A percentile compares a stretch with the other conserved stretches of the same genome.
These are phyloP conservation scores for Eustoma russellianum DNA, from an alignment of 257 asterid genomes.

Conservation along the genomic window DNA sequence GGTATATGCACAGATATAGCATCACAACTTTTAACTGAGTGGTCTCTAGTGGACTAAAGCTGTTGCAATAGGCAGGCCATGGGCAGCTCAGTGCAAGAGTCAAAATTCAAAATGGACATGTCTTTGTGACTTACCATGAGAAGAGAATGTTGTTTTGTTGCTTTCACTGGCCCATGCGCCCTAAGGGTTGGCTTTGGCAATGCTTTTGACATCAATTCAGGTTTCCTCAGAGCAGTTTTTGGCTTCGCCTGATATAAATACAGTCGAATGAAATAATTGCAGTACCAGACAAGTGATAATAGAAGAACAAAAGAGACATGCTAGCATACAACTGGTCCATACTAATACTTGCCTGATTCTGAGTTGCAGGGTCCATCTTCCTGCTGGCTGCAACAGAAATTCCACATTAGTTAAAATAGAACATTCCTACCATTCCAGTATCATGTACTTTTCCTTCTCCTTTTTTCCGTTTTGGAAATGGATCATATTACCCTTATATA, in stretches of 20 bases:
- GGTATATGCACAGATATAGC: no score
- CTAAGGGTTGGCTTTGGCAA: constrained; percentile 47
- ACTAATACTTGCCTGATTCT: constrained; percentile 35
- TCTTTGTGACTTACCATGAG: constrained; percentile 37
- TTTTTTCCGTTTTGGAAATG: no score
- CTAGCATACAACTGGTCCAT: background rate
- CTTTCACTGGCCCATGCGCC: constrained; percentile 38
- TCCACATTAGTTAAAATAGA: background rate
- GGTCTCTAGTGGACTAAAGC: no score
- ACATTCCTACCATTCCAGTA: no score
- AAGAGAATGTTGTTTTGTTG: constrained; percentile 37
- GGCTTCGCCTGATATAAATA: constrained; percentile 32
- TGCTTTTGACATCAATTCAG: constrained; percentile 31
- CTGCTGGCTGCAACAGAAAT: constrained; percentile 39
- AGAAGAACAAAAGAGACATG: background rate
- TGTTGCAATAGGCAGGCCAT: no score
- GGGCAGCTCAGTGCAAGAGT: background rate
- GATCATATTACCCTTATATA: no score
- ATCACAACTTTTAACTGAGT: no score
- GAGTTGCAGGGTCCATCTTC: constrained; percentile 34
- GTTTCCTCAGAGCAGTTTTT: constrained; percentile 39
- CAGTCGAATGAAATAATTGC: background rate
- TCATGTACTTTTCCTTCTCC: no score
- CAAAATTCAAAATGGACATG: constrained; percentile 11
- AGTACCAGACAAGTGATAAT: constrained; percentile 2